Percentiles rank a stretch among this genome's conserved stretches.
Conservation (phyloP, 371 early-diverging fungal species). For the Lichtheimia ornata region DNA sequence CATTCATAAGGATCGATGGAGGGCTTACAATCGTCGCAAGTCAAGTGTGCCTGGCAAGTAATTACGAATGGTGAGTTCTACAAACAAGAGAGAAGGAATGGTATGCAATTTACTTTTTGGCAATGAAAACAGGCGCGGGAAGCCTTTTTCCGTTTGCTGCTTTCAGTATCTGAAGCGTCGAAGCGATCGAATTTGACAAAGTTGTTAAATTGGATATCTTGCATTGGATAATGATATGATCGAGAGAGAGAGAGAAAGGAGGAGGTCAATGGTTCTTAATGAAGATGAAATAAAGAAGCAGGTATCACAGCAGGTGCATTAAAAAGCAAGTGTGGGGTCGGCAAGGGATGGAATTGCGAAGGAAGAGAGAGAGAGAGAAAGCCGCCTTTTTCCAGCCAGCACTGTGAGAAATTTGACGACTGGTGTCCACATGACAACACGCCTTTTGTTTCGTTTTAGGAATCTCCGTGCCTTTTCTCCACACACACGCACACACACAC, state of each 20-base stretch:
- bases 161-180: constrained; percentile 17
- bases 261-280: not conserved
- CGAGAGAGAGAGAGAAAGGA: not conserved
- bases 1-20: not conserved
- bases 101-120: constrained; percentile 41
- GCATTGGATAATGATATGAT: constrained; percentile 7
- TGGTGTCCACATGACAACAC: constrained; percentile 3
- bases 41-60: constrained; percentile 49
- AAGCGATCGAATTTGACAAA: constrained; percentile 18
- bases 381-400: not conserved
- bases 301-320: not conserved
- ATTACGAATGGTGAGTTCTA: not conserved
- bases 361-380: not conserved
- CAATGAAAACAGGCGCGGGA: constrained; percentile 52
- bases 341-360: not conserved
- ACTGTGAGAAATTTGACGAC: constrained; percentile 2
- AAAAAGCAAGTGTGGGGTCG: not conserved
- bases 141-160: constrained; percentile 30
- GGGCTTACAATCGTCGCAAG: constrained; percentile 66
- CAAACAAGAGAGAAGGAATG: not conserved
- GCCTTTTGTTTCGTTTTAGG: not conserved
- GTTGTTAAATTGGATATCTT: constrained; percentile 23
- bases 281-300: not conserved
- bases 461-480: not conserved
- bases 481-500: too few relatives aligned